phyloP scores from a whole-genome alignment of 2,329 filamentous ascomycete genomes.

The Epichloe aotearoae region DNA sequence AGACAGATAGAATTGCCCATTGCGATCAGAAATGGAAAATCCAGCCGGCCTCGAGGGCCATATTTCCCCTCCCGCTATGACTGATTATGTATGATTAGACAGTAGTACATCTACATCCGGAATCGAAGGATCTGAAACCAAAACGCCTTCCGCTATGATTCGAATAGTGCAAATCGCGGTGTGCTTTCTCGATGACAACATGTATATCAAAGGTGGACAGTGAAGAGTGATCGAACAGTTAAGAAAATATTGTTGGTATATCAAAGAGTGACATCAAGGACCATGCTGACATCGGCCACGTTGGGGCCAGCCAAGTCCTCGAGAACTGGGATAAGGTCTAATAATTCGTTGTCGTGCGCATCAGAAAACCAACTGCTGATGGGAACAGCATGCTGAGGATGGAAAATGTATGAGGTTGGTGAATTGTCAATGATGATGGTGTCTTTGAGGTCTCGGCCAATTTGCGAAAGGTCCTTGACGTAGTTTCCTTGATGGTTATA shows the following conservation, averaged over 20 bases:
- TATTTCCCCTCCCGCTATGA: conserved; percentile 2
- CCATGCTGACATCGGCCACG: conserved; percentile 91
- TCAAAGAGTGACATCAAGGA: conserved; percentile 79
- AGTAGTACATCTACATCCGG: conserved; percentile 37
- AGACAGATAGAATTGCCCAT: conserved; percentile 6
- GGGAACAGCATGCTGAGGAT: conserved; percentile 94
- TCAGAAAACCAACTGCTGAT: conserved; percentile 99
- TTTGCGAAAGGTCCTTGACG: conserved; percentile 96
- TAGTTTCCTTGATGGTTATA: conserved; percentile 99
- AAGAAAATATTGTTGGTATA: conserved; percentile 18
- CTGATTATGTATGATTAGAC: conserved; percentile 38
- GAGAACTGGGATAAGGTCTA: conserved; percentile 94
- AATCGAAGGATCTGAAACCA: conserved; percentile 35
- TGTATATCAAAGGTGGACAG: conserved; percentile 17
- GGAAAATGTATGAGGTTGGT: conserved; percentile 98
- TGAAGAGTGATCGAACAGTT: conserved; percentile 13
- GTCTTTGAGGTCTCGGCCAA: conserved; percentile 87
- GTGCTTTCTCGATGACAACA: conserved; percentile 18
- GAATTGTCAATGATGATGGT: conserved; percentile 99
- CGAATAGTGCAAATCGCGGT: conserved; percentile 24
- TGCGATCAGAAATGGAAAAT: conserved; percentile 4
- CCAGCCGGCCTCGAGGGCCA: background rate
- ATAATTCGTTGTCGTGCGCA: conserved; percentile 94
- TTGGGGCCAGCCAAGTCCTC: conserved; percentile 85
- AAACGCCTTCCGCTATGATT: conserved; percentile 46